Base-by-base conservation (phyloP, 352 stramenopile genomes). In the Halophytophthora polymorphica region DNA sequence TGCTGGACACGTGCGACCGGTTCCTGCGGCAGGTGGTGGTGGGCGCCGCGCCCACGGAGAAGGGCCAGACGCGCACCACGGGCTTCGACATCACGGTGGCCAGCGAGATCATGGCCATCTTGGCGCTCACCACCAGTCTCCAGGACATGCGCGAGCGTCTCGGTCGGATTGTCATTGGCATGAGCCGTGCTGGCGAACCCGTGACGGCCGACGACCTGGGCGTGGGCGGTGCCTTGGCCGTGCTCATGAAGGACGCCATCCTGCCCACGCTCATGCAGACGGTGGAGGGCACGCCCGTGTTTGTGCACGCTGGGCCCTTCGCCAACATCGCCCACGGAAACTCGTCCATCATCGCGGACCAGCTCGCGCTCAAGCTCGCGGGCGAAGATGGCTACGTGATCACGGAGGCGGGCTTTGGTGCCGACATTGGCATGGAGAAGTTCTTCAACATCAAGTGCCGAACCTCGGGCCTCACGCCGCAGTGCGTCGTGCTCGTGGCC, bases 381-480 rank as follows among this genome's bases (percentile, higher is more conserved):
- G 96, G 96, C 8, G 92, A 98, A 28, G 93, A 99, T 31, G 96
- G 96, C 17, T 98, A 95, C 50, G 92, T 98, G 34, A 87, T 99
- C 19, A 99, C 97, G 0, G 96, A 99, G 65, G 96, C 95, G 14
- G 97, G 97, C 10, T 99, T 99, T 64, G 97, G 97, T 35, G 96
- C 96, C 10, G 96, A 98, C 60, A 98, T 98, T 53, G 91, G 88
- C 45, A 94, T 97, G 73, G 91, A 98, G 58, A 98, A 99, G 72
- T 99, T 99, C 67, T 98, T 98, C 72, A 98, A 99, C 80, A 99
- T 99, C 64, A 99, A 99, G 78, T 99, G 96, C 68, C 86, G 97
- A 29, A 83, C 88, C 31, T 97, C 81, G 53, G 96, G 93, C 14
- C 71, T 99, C 7, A 95, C 84, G n/a, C 97, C 97, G 8, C 90